Base-by-base conservation (phyloP, 2,329 filamentous ascomycete species). In the Tricladium varicosporioides region DNA sequence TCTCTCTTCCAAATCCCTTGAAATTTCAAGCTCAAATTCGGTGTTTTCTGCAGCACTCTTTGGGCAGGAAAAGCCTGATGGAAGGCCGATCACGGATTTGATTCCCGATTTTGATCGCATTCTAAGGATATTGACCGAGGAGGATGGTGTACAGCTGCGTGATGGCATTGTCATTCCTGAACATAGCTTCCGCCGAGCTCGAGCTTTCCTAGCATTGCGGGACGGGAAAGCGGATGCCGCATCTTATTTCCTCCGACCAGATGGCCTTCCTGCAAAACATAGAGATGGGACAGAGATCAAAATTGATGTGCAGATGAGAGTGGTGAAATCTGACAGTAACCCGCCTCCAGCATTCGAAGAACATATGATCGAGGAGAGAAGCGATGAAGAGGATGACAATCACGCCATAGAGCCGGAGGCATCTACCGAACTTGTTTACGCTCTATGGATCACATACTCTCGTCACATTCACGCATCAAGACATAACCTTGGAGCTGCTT, bases 131-230 rank as follows among this genome's bases (percentile, higher is more conserved):
- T 78, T 99, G 66, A 91, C 85, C 4, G 88, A 96, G 54, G 91
- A 97, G 69, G 92, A 99, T 65, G 86, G 90, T 43, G 81, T 97
- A 51, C 81, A 86, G 51, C 78, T 97, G 22, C 82, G 89, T 10
- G 94, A 99, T 71, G 94, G 94, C n/a, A 92, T 97, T 67, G 92
- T 99, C 14, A 88, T 99, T 55, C 92, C 94, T 1, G 94, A 99
- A 72, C 92, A 97, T 70, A 95, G 91, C 68, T 97, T 99, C 75
- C 86, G 94, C 57, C 87, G 92, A 63, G 94, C 94, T 5, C 84
- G 91, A 57, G 91, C 92, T 3, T 82, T 96, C 53, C 80, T 96
- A 19, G 89, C 90, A 1, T 79, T 97, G 56, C 86, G 89, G 54
- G 90, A 97, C 70, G 91, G 90, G 27, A 89, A 86, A 47, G 83